Evolutionary conservation across 2,329 filamentous ascomycete genomes (phyloP).

Genomic region (Paecilomyces variotii): DNA sequence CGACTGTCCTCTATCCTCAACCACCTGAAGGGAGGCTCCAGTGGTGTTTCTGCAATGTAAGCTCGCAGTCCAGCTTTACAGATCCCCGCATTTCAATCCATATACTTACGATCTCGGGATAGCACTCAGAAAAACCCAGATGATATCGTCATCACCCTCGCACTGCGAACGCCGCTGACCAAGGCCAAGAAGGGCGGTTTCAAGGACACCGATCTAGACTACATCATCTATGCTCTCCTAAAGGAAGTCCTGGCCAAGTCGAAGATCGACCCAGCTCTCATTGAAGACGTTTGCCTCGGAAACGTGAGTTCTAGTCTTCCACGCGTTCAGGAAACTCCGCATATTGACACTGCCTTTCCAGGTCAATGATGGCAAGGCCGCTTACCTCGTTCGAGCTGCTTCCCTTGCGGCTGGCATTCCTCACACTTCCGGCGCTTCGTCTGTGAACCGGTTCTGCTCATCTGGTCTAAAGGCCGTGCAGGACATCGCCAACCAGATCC

Average conservation of each 20-base stretch:
- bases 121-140: slow-evolving; percentile 90
- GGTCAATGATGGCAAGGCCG: slow-evolving; percentile 77
- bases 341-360: slow-evolving; percentile 6
- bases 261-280: slow-evolving; percentile 67
- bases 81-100: background rate
- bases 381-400: slow-evolving; percentile 86
- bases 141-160: slow-evolving; percentile 92
- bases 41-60: slow-evolving; percentile 69
- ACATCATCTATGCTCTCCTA: slow-evolving; percentile 72
- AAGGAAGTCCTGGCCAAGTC: slow-evolving; percentile 66
- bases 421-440: slow-evolving; percentile 73
- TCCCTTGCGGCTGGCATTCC: slow-evolving; percentile 88
- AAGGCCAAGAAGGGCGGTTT: slow-evolving; percentile 89
- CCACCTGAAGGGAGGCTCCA: slow-evolving; percentile 66
- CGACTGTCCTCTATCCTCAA: slow-evolving; percentile 80
- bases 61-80: slow-evolving; percentile 23
- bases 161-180: slow-evolving; percentile 77
- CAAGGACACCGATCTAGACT: slow-evolving; percentile 89
- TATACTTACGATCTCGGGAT: slow-evolving; percentile 11
- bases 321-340: slow-evolving; percentile 16
- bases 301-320: slow-evolving; percentile 55
- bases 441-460: slow-evolving; percentile 93
- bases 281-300: slow-evolving; percentile 86
- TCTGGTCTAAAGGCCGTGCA: slow-evolving; percentile 92
- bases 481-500: slow-evolving; percentile 86